Percentiles rank a stretch among this genome's conserved stretches.
phyloP scores from a whole-genome alignment of 1,139 yeast genomes.

The Diutina siamensis region DNA sequence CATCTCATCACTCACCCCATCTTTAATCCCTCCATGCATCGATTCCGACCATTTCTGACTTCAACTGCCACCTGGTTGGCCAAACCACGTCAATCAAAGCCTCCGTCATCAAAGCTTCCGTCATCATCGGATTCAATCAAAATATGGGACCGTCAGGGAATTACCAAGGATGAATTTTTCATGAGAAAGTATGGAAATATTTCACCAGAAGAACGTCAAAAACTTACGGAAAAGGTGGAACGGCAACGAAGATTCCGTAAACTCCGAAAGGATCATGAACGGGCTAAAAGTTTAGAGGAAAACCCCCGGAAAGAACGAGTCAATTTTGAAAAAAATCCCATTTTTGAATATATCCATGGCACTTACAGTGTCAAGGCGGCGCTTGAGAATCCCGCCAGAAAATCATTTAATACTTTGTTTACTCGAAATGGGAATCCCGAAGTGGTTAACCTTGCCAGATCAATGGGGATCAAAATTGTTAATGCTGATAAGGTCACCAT shows the following conservation, averaged over 20 bases:
- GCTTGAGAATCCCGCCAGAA: conserved; percentile 43
- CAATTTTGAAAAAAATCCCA: conserved; percentile 21
- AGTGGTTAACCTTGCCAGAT: conserved; percentile 35
- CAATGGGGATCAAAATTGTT: conserved; percentile 31
- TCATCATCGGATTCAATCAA: conserved; percentile 8
- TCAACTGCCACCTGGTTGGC: too few relatives aligned
- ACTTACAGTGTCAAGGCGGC: conserved; percentile 69
- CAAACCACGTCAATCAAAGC: too few relatives aligned
- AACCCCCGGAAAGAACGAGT: conserved; percentile 9
- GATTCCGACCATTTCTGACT: too few relatives aligned
- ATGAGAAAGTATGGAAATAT: conserved; percentile 26
- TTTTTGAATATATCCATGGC: conserved; percentile 65
- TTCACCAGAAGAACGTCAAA: conserved; percentile 17
- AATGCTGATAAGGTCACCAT: conserved; percentile 42
- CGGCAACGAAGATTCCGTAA: conserved; percentile 17
- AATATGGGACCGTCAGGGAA: conserved; percentile 28
- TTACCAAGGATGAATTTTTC: conserved; percentile 32
- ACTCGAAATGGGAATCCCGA: conserved; percentile 31
- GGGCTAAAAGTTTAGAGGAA: not conserved
- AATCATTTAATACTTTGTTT: conserved; percentile 38
- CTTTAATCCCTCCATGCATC: not conserved
- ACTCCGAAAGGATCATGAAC: conserved; percentile 10
- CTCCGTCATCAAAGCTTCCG: too few relatives aligned
- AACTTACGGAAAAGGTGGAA: conserved; percentile 24
- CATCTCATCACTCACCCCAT: too few relatives aligned